These are phyloP conservation scores for Pseudocercospora fijiensis DNA, from an alignment of 2,329 filamentous ascomycete genomes.

Conservation along the genomic window DNA sequence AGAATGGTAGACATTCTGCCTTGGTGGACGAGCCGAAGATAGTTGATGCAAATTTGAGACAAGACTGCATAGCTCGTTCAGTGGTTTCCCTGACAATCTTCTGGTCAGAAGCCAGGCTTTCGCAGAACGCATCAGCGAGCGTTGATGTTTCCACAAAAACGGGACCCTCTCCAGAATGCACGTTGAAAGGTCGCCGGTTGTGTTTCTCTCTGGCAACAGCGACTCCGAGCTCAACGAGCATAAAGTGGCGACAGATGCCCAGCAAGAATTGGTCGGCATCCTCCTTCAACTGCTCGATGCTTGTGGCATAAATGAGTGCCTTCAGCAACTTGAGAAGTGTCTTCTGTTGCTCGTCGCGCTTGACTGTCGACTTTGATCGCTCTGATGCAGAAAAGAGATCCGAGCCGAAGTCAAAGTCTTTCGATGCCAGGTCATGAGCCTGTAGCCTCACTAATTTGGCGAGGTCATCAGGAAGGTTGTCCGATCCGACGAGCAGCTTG, in stretches of 20 bases:
- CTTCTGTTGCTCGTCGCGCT: slow-evolving; percentile 80
- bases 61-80: slow-evolving; percentile 71
- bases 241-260: slow-evolving; percentile 85
- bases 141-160: slow-evolving; percentile 83
- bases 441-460: slow-evolving; percentile 81
- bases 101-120: slow-evolving; percentile 84
- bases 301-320: slow-evolving; percentile 76
- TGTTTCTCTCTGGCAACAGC: slow-evolving; percentile 81
- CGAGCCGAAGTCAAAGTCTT: slow-evolving; percentile 69
- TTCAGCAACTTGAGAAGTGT: slow-evolving; percentile 84
- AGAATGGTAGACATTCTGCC: slow-evolving; percentile 77
- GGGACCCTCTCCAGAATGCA: slow-evolving; percentile 80
- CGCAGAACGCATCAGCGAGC: slow-evolving; percentile 84
- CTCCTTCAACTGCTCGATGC: slow-evolving; percentile 74
- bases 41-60: slow-evolving; percentile 71
- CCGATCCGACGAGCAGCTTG: slow-evolving; percentile 84
- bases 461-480: slow-evolving; percentile 86
- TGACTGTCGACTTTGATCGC: slow-evolving; percentile 76
- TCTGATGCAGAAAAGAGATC: slow-evolving; percentile 73
- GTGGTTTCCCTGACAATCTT: slow-evolving; percentile 77
- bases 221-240: slow-evolving; percentile 82
- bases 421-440: slow-evolving; percentile 76
- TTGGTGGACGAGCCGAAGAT: slow-evolving; percentile 72
- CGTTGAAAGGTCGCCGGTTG: slow-evolving; percentile 74
- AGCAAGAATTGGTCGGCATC: slow-evolving; percentile 73